Evolutionary conservation across 768 basidiomycete species (phyloP).

Genomic region (Agrocybe pediades): DNA sequence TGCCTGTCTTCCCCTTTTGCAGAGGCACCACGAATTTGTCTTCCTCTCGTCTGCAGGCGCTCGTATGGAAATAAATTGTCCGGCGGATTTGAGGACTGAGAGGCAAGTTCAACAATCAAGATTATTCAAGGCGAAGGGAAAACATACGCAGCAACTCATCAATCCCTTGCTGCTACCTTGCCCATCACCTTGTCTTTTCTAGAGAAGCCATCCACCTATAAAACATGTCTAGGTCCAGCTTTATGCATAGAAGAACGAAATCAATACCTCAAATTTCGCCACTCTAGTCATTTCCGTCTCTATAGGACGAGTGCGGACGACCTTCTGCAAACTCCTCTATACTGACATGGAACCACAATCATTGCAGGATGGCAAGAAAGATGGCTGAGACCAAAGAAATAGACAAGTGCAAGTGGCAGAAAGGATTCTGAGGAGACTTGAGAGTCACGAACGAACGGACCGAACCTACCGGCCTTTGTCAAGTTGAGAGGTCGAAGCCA

Average conservation of each 20-base stretch:
- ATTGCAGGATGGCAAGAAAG: too few species aligned
- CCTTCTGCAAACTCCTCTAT: constrained; percentile 33
- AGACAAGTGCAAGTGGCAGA: too few species aligned
- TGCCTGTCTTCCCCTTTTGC: constrained; percentile 34
- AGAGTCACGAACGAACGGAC: too few species aligned
- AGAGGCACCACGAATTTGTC: constrained; percentile 49
- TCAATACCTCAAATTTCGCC: constrained; percentile 56
- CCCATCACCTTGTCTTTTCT: constrained; percentile 67
- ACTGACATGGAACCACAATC: constrained; percentile 72
- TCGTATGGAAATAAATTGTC: constrained; percentile 52
- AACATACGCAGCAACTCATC: constrained; percentile 74
- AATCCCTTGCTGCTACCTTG: constrained; percentile 66
- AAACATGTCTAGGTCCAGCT: neutral
- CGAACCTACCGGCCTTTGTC: too few species aligned
- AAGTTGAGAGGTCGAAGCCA: too few species aligned
- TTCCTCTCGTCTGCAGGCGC: constrained; percentile 51
- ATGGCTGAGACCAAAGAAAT: too few species aligned
- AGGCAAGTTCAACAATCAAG: neutral
- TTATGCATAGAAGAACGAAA: neutral
- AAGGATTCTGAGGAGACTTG: too few species aligned
- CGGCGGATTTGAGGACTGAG: constrained; percentile 86
- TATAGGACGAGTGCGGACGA: constrained; percentile 81
- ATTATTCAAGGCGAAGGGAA: neutral
- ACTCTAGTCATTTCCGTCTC: constrained; percentile 92
- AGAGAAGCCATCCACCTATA: constrained; percentile 60